Evolutionary conservation across 2,329 filamentous ascomycete genomes (phyloP), one percentile per base, ranked within the genome.

Genomic region (Alternaria panax): DNA sequence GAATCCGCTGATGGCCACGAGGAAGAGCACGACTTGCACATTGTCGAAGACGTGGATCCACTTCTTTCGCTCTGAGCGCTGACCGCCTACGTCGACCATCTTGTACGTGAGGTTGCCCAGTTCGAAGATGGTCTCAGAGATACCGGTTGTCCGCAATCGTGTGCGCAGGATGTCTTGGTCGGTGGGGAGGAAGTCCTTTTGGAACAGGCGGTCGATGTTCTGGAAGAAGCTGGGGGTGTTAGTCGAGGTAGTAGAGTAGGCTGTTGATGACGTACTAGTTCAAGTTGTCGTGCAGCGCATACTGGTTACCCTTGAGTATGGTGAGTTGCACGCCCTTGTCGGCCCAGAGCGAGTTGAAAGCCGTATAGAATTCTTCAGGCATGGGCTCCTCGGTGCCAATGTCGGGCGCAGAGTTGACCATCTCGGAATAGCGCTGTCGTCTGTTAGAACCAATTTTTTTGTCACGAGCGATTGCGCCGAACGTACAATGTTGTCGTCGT

Each of bases 11-110:
- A 98, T 93, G 47, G 94, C 93, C 52, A 97, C 94, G 67, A 98
- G 86, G 81, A 98, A 98, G 40, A 98, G 84, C 54, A 98, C 84
- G 68, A 92, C 93, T 74, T 95, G 93, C 63, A 97, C 93, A 66
- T 95, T 95, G 78, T 97, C 93, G 76, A 97, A 97, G 75, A 93
- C 95, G 78, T 97, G 93, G 64, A 97, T 96, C 93, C 93, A 97
- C 83, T 97, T 97, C 86, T 96, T 96, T 63, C 93, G 90, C 80
- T 97, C 93, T 27, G 93, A 96, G 70, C 93, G 86, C 77, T 97
- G 93, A 58, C 93, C 93, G 76, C 93, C 93, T 46, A 96, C 93
- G 73, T 97, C 93, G 79, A 96, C 96, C 93, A 98, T 97, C 72
- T 93, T 90, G 81, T 97, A 97, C 65, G 93, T 96, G 71, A 97